A percentile compares a stretch with the other conserved stretches of the same genome.
Evolutionary conservation across 352 stramenopile genomes (phyloP).

Genomic region (Saprolegnia parasitica): DNA sequence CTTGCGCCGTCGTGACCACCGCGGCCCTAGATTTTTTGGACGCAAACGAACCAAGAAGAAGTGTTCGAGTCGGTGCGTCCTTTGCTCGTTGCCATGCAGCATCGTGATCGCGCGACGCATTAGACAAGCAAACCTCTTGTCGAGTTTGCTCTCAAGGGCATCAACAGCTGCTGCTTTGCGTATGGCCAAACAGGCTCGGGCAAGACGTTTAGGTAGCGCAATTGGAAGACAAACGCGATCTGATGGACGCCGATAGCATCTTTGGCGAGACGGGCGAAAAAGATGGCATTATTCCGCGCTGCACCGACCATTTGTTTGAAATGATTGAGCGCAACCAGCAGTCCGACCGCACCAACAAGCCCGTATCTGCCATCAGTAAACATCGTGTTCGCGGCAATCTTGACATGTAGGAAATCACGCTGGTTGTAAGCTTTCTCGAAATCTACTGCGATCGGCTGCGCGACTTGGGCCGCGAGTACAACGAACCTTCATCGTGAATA

Average conservation of each 20-base stretch:
- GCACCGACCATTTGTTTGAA: slow-evolving; percentile 87
- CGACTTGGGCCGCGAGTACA: slow-evolving; percentile 85
- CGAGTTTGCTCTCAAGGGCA: slow-evolving; percentile 86
- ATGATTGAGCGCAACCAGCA: slow-evolving; percentile 57
- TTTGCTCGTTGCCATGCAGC: neutral
- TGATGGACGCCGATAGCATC: slow-evolving; percentile 43
- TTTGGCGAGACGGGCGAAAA: slow-evolving; percentile 86
- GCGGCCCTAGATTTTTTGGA: slow-evolving; percentile 64
- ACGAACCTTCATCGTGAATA: slow-evolving; percentile 11
- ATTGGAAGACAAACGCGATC: neutral
- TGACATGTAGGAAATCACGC: slow-evolving; percentile 55
- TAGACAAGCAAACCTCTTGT: slow-evolving; percentile 83
- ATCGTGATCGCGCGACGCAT: neutral
- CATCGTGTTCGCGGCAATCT: neutral
- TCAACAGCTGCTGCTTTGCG: slow-evolving; percentile 93
- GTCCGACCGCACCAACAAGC: slow-evolving; percentile 36
- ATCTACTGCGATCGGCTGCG: slow-evolving; percentile 92
- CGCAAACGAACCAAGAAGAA: slow-evolving; percentile 62
- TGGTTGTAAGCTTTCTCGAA: slow-evolving; percentile 90
- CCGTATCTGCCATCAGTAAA: no score
- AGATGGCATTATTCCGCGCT: slow-evolving; percentile 80
- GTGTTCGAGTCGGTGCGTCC: slow-evolving; percentile 59
- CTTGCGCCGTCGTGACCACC: neutral
- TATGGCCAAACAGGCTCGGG: slow-evolving; percentile 86
- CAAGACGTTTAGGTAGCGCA: slow-evolving; percentile 75